Base-by-base conservation (phyloP, 2,329 filamentous ascomycete genomes). In the Uncinocarpus reesii region DNA sequence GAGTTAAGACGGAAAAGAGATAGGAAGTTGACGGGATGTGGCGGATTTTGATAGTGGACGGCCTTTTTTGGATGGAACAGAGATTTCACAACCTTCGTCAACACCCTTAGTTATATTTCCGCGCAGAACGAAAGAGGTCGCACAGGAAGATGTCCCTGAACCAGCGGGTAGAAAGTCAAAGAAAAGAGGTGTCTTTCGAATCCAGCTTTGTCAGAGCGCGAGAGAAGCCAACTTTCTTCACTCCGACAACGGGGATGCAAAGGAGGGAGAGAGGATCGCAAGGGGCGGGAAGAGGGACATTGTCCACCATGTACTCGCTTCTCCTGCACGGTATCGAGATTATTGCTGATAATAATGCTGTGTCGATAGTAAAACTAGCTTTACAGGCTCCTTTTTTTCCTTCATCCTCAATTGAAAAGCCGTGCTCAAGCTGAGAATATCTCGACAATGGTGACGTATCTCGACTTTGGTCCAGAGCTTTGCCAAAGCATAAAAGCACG, bases 21-120 rank as follows among this genome's bases (percentile, higher is more conserved):
- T 28, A 16, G 15, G 15, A 23, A 46, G 23, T 26, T 37, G 29
- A 13, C 23, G 43, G 43, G 34, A 29, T n/a, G 43, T 46, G 43
- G 43, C 43, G 43, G 43, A 46, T n/a, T 29, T 38, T 46, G 43
- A 46, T 46, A 46, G 43, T 46, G 43, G 21, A 38, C 26, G 16
- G 41, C 3, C n/a, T 43, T 36, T 36, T 28, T 35, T 21, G 32
- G 24, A 31, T 11, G 31, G 18, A 31, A 37, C 43, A 46, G 43
- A 46, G 32, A 38, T 46, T 46, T 46, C 43, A 29, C 43, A 46
- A 46, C 43, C 26, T 37, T 46, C 34, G 13, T 16, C n/a, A 23
- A 6, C 16, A 29, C 11, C 24, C 13, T 29, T n/a, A 2, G 10
- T n/a, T 8, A 32, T 29, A 29, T 29, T 32, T 13, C 15, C 18